Percentiles rank a stretch among this genome's conserved stretches.
Evolutionary conservation across 1,284 basidiomycete species (phyloP).

Genomic region (Omphalotus olearius): DNA sequence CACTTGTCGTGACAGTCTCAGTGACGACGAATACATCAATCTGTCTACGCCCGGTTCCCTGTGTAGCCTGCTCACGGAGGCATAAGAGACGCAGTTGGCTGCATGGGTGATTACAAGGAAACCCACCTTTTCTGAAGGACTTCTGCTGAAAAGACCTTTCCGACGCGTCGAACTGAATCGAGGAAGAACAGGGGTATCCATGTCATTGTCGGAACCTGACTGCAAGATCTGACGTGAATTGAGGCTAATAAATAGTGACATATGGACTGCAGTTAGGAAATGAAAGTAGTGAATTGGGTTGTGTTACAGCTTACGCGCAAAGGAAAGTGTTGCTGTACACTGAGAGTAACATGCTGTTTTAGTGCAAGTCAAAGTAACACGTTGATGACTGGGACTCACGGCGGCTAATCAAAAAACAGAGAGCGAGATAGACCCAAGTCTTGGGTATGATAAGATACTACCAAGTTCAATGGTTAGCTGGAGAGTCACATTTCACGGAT

Average conservation of each 20-base stretch:
- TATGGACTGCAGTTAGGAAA: no score
- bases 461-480: not conserved
- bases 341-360: conserved; percentile 5
- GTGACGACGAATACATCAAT: conserved; percentile 25
- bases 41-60: conserved; percentile 18
- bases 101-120: no score
- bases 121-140: conserved; percentile 8
- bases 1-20: conserved; percentile 22
- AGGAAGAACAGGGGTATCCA: conserved; percentile 19
- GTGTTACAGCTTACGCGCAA: conserved; percentile 22
- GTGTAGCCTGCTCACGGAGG: no score
- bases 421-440: conserved; percentile 28
- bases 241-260: conserved; percentile 16
- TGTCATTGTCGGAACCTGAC: conserved; percentile 14
- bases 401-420: conserved; percentile 29
- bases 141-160: not conserved
- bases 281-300: no score
- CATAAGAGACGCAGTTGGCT: no score
- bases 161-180: conserved; percentile 13
- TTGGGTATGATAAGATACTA: conserved; percentile 25
- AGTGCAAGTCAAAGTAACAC: not conserved
- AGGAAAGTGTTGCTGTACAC: conserved; percentile 30
- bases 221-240: conserved; percentile 28
- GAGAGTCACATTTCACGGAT: not conserved
- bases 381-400: conserved; percentile 18